Conservation (phyloP, 495 filamentous ascomycete species). For the Podospora didyma region DNA sequence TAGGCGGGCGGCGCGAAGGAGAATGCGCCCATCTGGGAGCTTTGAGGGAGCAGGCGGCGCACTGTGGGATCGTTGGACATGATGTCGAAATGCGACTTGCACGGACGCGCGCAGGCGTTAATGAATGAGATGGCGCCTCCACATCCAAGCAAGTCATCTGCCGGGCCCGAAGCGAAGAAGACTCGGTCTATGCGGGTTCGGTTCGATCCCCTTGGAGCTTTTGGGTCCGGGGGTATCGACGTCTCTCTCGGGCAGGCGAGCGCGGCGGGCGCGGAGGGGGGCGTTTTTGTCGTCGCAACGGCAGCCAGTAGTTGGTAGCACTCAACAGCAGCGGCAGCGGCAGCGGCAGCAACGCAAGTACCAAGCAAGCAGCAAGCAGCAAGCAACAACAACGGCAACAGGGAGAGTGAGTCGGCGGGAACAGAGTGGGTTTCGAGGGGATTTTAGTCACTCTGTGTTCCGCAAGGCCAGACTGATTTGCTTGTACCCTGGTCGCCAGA, state of each 20-base stretch:
- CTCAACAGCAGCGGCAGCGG: too few relatives aligned
- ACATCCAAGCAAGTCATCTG: slow-evolving; percentile 19
- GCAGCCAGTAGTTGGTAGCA: too few relatives aligned
- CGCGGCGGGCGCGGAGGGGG: too few relatives aligned
- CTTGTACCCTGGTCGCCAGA: slow-evolving; percentile 1
- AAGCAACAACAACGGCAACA: too few relatives aligned
- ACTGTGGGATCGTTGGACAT: slow-evolving; percentile 54
- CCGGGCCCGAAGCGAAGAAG: not conserved
- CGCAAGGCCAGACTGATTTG: not conserved
- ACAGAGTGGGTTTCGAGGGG: slow-evolving; percentile 20
- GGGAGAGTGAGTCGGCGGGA: slow-evolving; percentile 15
- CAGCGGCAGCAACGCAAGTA: too few relatives aligned
- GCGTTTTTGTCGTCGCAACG: too few relatives aligned
- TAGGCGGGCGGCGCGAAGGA: slow-evolving; percentile 56
- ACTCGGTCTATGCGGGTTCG: not conserved
- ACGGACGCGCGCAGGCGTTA: slow-evolving; percentile 18
- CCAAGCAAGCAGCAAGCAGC: too few relatives aligned
- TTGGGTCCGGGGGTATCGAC: not conserved
- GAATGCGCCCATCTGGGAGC: slow-evolving; percentile 52
- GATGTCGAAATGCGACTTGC: slow-evolving; percentile 15
- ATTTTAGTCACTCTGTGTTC: slow-evolving; percentile 18
- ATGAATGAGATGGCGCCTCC: slow-evolving; percentile 6
- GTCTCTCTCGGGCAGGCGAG: too few relatives aligned
- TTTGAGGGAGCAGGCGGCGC: slow-evolving; percentile 56
- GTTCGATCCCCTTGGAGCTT: not conserved